Percentiles rank a stretch among this genome's conserved stretches.
These are phyloP conservation scores for Saprolegnia parasitica DNA, from an alignment of 352 stramenopile genomes.

Conservation along the genomic window DNA sequence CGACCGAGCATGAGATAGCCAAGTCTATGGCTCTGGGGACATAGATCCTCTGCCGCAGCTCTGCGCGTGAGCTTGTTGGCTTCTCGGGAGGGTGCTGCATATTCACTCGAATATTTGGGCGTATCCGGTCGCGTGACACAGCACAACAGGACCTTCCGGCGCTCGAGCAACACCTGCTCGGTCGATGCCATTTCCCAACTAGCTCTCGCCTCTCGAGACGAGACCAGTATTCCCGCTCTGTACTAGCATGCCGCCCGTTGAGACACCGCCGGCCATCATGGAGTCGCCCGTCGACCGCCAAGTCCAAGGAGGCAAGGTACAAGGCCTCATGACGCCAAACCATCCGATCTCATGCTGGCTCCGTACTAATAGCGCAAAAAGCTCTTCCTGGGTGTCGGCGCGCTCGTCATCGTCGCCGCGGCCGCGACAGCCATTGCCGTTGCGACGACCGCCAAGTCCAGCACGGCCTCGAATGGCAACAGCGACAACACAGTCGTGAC, in stretches of 20 bases:
- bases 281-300: neutral
- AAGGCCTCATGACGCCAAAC: no score
- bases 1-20: no score
- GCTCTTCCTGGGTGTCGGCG: neutral
- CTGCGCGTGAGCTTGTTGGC: no score
- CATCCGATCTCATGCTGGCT: no score
- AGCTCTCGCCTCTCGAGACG: no score
- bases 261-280: constrained; percentile 6
- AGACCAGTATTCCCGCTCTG: neutral
- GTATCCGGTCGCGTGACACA: no score
- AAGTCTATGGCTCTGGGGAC: no score
- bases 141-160: no score
- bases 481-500: neutral
- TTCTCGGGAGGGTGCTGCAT: no score
- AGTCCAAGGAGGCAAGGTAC: neutral
- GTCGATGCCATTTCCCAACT: neutral
- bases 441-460: neutral
- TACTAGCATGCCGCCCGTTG: neutral
- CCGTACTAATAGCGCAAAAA: neutral
- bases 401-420: constrained; percentile 4
- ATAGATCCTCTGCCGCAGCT: no score
- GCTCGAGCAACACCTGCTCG: no score
- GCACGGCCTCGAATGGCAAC: neutral
- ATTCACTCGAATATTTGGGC: no score
- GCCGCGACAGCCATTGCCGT: constrained; percentile 7